phyloP scores from a whole-genome alignment of 371 early-diverging fungal species.

The Conidiobolus incongruus region DNA sequence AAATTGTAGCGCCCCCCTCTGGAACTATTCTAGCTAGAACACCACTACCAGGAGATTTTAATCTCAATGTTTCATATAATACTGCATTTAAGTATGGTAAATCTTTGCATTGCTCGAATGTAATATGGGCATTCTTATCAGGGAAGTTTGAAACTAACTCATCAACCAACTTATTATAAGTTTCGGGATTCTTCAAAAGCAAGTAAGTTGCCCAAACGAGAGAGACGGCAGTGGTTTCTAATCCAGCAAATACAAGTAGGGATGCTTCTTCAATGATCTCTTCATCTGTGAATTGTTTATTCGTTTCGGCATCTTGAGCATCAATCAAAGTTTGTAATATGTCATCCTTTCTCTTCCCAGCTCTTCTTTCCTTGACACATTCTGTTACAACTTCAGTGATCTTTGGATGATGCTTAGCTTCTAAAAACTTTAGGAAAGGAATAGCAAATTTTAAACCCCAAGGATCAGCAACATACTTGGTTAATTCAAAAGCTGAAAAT shows the following conservation, averaged over 20 bases:
- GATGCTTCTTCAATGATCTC: neutral
- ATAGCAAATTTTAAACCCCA: no score
- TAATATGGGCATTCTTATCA: neutral
- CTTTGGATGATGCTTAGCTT: no score
- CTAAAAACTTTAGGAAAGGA: no score
- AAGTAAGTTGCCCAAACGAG: neutral
- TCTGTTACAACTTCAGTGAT: no score
- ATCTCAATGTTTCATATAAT: neutral
- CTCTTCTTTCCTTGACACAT: no score
- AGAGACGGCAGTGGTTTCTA: neutral
- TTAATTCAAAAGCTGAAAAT: no score
- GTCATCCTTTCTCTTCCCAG: neutral
- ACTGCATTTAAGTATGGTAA: conserved; percentile 1
- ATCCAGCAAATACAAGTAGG: neutral
- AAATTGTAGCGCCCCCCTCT: neutral
- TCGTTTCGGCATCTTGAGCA: conserved; percentile 4
- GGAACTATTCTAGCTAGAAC: neutral
- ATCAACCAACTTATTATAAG: neutral
- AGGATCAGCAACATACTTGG: no score
- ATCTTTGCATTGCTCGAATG: neutral
- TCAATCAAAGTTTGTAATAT: conserved; percentile 9
- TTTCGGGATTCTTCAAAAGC: neutral
- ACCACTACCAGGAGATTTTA: neutral
- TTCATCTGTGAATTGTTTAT: neutral
- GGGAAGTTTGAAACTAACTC: neutral